These are phyloP conservation scores for Coemansia sp. DNA, from an alignment of 192 early-diverging fungal genomes.

Conservation along the genomic window DNA sequence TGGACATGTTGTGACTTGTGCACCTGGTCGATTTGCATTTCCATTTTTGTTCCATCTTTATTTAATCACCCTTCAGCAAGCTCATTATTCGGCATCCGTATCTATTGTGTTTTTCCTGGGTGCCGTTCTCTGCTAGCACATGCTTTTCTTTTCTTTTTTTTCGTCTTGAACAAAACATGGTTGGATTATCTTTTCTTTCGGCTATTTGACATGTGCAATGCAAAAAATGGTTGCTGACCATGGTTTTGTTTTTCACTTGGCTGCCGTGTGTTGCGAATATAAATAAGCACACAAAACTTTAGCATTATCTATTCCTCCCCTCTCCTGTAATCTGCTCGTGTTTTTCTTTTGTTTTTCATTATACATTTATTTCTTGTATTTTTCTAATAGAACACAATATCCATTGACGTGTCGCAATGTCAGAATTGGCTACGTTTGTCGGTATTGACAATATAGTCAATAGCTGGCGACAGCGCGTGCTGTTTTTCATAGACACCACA, in stretches of 20 bases:
- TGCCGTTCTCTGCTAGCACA: neutral
- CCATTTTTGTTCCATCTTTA: neutral
- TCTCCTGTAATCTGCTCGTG: too few species aligned
- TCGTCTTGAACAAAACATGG: neutral
- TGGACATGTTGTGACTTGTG: neutral
- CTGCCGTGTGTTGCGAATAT: too few species aligned
- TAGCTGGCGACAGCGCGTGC: constrained; percentile 44
- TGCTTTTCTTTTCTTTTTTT: neutral
- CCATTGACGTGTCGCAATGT: constrained; percentile 15
- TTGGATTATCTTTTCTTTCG: neutral
- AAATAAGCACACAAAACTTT: too few species aligned
- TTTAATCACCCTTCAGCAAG: neutral
- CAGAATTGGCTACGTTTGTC: constrained; percentile 50
- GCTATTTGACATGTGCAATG: neutral
- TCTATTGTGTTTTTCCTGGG: neutral
- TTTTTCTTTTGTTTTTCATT: neutral
- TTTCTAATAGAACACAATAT: neutral
- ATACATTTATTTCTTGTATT: neutral
- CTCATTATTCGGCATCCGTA: too few species aligned
- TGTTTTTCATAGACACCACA: constrained; percentile 49
- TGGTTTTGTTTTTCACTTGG: neutral
- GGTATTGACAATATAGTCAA: constrained; percentile 48
- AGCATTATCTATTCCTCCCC: too few species aligned
- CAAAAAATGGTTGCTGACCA: neutral
- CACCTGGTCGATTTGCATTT: neutral